Conservation (phyloP, 768 basidiomycete species). For the Pleurotus salmoneostramineus region DNA sequence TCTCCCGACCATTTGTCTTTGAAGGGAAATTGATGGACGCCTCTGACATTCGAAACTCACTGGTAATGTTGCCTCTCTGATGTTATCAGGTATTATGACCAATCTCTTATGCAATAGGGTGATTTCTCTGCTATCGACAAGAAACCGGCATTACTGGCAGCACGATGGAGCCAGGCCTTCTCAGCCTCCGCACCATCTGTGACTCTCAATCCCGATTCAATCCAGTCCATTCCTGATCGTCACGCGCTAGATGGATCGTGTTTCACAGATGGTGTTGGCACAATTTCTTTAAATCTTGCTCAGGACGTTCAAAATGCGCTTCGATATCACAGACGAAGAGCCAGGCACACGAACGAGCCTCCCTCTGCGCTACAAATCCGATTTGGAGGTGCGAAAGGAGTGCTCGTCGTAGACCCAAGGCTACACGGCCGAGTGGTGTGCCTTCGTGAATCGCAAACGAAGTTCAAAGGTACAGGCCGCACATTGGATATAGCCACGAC, state of each 20-base stretch:
- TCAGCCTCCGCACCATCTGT: slow-evolving; percentile 47
- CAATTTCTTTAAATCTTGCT: slow-evolving; percentile 34
- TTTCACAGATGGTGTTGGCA: slow-evolving; percentile 53
- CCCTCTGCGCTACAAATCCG: slow-evolving; percentile 44
- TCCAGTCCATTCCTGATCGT: slow-evolving; percentile 25
- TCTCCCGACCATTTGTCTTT: slow-evolving; percentile 36
- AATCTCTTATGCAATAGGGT: slow-evolving; percentile 21
- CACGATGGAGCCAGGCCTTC: slow-evolving; percentile 54
- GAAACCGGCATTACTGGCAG: slow-evolving; percentile 43
- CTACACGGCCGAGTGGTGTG: slow-evolving; percentile 29
- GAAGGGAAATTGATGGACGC: slow-evolving; percentile 20
- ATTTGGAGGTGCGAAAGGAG: slow-evolving; percentile 45
- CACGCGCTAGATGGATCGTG: slow-evolving; percentile 19
- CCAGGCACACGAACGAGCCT: slow-evolving; percentile 9
- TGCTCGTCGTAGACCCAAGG: slow-evolving; percentile 38
- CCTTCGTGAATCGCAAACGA: slow-evolving; percentile 42
- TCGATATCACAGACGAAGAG: slow-evolving; percentile 19
- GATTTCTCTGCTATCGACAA: slow-evolving; percentile 31
- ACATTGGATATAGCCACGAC: slow-evolving; percentile 46
- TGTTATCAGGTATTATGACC: background rate
- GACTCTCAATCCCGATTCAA: slow-evolving; percentile 28
- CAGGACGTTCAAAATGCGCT: slow-evolving; percentile 31
- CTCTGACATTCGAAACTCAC: slow-evolving; percentile 22
- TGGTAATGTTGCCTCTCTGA: slow-evolving; percentile 19
- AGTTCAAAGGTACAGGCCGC: slow-evolving; percentile 36